Conservation (phyloP, 1,284 basidiomycete species). For the Spongispora temasekensis region DNA sequence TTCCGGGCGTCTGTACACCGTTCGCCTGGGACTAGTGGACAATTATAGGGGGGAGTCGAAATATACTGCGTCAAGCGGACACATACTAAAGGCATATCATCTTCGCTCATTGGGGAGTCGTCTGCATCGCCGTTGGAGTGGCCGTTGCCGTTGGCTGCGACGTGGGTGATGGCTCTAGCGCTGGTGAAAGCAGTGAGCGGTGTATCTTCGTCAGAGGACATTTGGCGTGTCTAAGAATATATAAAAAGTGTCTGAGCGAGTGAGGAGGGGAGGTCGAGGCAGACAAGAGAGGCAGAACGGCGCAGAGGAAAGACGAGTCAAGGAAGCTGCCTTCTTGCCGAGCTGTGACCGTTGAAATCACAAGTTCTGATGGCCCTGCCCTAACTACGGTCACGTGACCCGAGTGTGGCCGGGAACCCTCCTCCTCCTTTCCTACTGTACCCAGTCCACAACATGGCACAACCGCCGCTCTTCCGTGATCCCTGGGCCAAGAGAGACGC, state of each 20-base stretch:
- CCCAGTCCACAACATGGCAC: constrained; percentile 46
- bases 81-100: constrained; percentile 71
- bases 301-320: constrained; percentile 24
- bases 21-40: constrained; percentile 45
- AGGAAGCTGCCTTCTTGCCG: constrained; percentile 20
- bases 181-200: constrained; percentile 52
- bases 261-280: constrained; percentile 1
- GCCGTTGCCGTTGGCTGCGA: constrained; percentile 48
- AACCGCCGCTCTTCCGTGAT: constrained; percentile 79
- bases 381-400: constrained; percentile 45
- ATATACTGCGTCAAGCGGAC: constrained; percentile 5
- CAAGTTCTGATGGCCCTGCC: constrained; percentile 60
- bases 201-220: constrained; percentile 68
- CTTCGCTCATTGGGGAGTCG: constrained; percentile 60
- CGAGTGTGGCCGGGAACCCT: neutral
- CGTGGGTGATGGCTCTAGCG: constrained; percentile 39
- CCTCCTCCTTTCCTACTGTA: neutral
- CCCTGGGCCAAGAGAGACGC: constrained; percentile 94
- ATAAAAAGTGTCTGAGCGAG: neutral
- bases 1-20: constrained; percentile 41
- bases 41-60: constrained; percentile 17
- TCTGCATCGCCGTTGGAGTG: constrained; percentile 40
- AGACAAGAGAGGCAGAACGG: constrained; percentile 18
- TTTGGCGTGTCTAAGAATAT: constrained; percentile 34
- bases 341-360: constrained; percentile 32